Evolutionary conservation across 2,329 filamentous ascomycete species (phyloP).

Genomic region (Colletotrichum truncatum): DNA sequence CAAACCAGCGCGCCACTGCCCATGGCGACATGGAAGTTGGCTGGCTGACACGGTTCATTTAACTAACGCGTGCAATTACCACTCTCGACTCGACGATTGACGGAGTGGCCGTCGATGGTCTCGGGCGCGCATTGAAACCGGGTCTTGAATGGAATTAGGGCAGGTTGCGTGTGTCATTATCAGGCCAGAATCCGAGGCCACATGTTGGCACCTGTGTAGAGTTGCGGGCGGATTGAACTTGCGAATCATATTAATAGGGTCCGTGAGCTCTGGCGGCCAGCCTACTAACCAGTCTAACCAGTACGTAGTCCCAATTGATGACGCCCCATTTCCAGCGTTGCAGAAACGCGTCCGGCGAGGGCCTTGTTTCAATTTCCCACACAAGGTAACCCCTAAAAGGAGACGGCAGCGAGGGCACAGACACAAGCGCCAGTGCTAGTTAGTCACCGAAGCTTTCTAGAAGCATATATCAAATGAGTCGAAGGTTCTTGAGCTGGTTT

Average conservation of each 20-base stretch:
- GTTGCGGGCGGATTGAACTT: slow-evolving; percentile 3
- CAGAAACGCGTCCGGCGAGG: slow-evolving; percentile 23
- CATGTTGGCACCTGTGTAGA: slow-evolving; percentile 12
- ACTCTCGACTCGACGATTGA: neutral
- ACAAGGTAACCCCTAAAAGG: slow-evolving; percentile 23
- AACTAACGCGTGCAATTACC: slow-evolving; percentile 20
- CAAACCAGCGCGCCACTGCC: neutral
- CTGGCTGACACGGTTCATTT: slow-evolving; percentile 24
- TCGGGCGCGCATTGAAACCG: slow-evolving; percentile 23
- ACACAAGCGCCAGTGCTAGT: neutral
- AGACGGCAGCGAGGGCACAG: slow-evolving; percentile 31
- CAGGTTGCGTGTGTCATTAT: slow-evolving; percentile 19
- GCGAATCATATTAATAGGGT: neutral
- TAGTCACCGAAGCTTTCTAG: slow-evolving; percentile 26
- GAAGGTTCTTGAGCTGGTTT: slow-evolving; percentile 29
- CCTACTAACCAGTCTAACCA: too few relatives aligned
- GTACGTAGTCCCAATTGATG: too few relatives aligned
- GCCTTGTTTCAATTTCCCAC: slow-evolving; percentile 29
- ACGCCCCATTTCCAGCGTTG: slow-evolving; percentile 15
- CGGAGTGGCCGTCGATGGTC: slow-evolving; percentile 22
- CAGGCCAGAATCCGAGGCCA: slow-evolving; percentile 16
- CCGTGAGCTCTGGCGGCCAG: slow-evolving; percentile 14
- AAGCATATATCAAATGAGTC: slow-evolving; percentile 22
- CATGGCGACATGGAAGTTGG: neutral
- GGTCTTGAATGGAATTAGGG: slow-evolving; percentile 1